A percentile compares a stretch with the other conserved stretches of the same genome.
phyloP scores from a whole-genome alignment of 768 basidiomycete species.

The Boletus pseudopeckii region DNA sequence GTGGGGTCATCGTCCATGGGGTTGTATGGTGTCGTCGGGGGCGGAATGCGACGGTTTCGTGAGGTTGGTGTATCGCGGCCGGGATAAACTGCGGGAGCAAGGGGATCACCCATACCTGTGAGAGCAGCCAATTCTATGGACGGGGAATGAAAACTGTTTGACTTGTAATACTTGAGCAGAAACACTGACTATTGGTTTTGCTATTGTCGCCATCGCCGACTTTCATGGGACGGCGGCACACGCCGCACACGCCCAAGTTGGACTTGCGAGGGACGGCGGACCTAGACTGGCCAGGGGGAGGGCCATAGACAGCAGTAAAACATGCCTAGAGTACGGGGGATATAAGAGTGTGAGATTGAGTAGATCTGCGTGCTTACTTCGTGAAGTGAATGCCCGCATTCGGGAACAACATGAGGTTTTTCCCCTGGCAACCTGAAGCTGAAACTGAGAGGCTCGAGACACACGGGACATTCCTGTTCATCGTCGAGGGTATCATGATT shows the following conservation, averaged over 20 bases:
- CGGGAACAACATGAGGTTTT: slow-evolving; percentile 95
- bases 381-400: slow-evolving; percentile 97
- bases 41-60: slow-evolving; percentile 30
- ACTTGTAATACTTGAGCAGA: neutral
- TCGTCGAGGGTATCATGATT: slow-evolving; percentile 61
- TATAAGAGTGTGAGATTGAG: neutral
- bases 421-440: slow-evolving; percentile 92
- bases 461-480: slow-evolving; percentile 93
- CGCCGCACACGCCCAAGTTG: slow-evolving; percentile 92
- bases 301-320: slow-evolving; percentile 95
- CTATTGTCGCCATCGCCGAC: slow-evolving; percentile 83
- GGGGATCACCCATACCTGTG: slow-evolving; percentile 80
- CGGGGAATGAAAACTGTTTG: slow-evolving; percentile 5
- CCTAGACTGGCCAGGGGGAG: slow-evolving; percentile 59
- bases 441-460: slow-evolving; percentile 91
- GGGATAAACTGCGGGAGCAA: slow-evolving; percentile 54
- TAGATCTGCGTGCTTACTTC: slow-evolving; percentile 47
- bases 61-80: slow-evolving; percentile 55
- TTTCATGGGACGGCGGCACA: slow-evolving; percentile 96
- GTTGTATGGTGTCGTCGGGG: slow-evolving; percentile 44
- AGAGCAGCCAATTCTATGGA: slow-evolving; percentile 84
- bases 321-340: slow-evolving; percentile 63
- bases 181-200: slow-evolving; percentile 79
- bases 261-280: slow-evolving; percentile 61
- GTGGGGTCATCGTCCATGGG: slow-evolving; percentile 85